Conservation (phyloP, 257 asterid species). For the Solanum peruvianum region DNA sequence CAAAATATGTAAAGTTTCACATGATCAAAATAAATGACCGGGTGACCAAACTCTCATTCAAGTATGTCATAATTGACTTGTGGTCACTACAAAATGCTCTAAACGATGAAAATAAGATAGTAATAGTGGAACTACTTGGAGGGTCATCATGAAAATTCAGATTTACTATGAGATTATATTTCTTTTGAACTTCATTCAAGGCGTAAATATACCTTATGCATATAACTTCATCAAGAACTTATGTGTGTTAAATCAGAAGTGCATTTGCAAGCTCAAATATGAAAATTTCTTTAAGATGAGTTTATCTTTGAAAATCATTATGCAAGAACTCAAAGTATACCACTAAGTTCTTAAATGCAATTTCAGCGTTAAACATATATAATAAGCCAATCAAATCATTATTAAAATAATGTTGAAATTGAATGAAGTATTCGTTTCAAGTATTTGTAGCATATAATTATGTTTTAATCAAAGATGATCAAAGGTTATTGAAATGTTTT, state of each 20-base stretch:
- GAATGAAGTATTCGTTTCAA: not conserved
- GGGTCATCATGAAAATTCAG: not conserved
- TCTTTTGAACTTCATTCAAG: not conserved
- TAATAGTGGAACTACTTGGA: too few relatives aligned
- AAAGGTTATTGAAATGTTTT: not conserved
- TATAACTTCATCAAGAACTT: not conserved
- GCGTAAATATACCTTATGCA: not conserved
- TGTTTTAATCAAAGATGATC: not conserved
- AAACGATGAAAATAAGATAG: too few relatives aligned
- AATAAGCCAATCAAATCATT: not conserved
- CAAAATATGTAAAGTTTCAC: too few relatives aligned
- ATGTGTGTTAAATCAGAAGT: not conserved
- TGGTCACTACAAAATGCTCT: too few relatives aligned
- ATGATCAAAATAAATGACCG: too few relatives aligned
- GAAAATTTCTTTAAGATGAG: not conserved
- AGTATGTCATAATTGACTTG: too few relatives aligned
- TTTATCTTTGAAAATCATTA: not conserved
- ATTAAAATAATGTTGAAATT: not conserved
- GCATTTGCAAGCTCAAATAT: not conserved
- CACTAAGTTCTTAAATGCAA: not conserved
- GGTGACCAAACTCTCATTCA: too few relatives aligned
- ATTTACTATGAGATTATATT: too few relatives aligned
- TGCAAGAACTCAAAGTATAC: not conserved
- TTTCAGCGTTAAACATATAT: not conserved
- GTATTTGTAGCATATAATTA: not conserved